These are phyloP conservation scores for Beauveria varroae DNA, from an alignment of 2,329 filamentous ascomycete genomes.

Conservation along the genomic window DNA sequence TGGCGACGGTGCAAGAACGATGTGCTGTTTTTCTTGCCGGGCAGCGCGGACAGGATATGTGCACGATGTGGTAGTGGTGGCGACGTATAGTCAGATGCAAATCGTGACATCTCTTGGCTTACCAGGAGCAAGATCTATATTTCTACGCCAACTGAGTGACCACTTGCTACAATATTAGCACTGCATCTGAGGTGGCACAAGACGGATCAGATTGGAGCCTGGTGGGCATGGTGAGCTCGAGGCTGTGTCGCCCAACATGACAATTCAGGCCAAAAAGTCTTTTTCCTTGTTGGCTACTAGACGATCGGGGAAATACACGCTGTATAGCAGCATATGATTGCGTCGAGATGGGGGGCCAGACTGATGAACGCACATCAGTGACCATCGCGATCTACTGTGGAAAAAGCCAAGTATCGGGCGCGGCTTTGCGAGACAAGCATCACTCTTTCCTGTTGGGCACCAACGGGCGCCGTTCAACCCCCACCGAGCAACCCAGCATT, in stretches of 20 bases:
- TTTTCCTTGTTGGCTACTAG: not conserved
- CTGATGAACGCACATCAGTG: no score
- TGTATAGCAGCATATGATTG: no score
- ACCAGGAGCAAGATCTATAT: not conserved
- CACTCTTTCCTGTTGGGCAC: no score
- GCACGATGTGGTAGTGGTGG: not conserved
- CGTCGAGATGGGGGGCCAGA: no score
- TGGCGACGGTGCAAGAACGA: not conserved
- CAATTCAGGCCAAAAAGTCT: no score
- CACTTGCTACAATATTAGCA: no score
- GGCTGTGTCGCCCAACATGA: not conserved
- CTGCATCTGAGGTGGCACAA: conserved; percentile 3
- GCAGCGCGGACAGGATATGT: not conserved
- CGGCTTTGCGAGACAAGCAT: no score
- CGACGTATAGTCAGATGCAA: not conserved
- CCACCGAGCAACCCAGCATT: no score
- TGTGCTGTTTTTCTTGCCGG: not conserved
- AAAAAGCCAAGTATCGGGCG: no score
- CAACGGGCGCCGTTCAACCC: no score
- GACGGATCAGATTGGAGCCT: not conserved
- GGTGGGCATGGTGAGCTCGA: not conserved
- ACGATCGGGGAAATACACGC: no score
- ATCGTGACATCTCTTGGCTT: not conserved
- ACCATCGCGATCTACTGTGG: no score
- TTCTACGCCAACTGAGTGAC: not conserved